A percentile compares a stretch with the other conserved stretches of the same genome.
Conservation (phyloP, 768 basidiomycete species). For the Brasilioporus rufonigricans region DNA sequence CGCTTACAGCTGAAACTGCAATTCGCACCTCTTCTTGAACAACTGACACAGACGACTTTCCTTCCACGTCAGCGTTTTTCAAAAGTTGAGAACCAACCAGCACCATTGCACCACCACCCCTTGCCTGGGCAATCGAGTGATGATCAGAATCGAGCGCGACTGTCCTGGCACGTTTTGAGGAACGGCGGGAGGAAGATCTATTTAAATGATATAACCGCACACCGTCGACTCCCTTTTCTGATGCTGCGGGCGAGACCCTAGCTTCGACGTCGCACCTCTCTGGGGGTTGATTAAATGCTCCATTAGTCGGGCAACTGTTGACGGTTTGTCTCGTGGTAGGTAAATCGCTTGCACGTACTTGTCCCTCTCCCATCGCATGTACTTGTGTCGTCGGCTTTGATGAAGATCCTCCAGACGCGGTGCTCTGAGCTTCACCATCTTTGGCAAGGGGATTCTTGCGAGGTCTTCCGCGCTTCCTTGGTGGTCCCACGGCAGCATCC, state of each 20-base stretch:
- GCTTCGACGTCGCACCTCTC: not conserved
- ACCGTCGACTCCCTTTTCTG: not conserved
- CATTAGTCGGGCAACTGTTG: not conserved
- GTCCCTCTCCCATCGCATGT: not conserved
- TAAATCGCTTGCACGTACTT: not conserved
- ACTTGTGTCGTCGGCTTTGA: not conserved
- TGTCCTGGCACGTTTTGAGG: slow-evolving; percentile 6
- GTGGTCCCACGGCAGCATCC: slow-evolving; percentile 10
- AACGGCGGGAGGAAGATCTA: not conserved
- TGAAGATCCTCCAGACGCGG: slow-evolving; percentile 5
- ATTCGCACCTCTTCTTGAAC: not conserved
- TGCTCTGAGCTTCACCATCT: not conserved
- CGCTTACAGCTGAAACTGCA: slow-evolving; percentile 1
- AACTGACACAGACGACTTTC: not conserved
- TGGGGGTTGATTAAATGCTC: not conserved
- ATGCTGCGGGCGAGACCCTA: not conserved
- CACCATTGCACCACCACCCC: not conserved
- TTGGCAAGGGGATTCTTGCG: slow-evolving; percentile 22
- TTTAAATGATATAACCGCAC: not conserved
- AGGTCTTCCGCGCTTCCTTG: slow-evolving; percentile 38
- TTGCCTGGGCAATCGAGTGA: not conserved
- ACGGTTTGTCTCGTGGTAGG: not conserved
- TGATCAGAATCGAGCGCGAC: not conserved
- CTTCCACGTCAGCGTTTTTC: not conserved
- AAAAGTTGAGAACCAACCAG: not conserved